phyloP scores from a whole-genome alignment of 257 asterid genomes.

The Datura wrightii region DNA sequence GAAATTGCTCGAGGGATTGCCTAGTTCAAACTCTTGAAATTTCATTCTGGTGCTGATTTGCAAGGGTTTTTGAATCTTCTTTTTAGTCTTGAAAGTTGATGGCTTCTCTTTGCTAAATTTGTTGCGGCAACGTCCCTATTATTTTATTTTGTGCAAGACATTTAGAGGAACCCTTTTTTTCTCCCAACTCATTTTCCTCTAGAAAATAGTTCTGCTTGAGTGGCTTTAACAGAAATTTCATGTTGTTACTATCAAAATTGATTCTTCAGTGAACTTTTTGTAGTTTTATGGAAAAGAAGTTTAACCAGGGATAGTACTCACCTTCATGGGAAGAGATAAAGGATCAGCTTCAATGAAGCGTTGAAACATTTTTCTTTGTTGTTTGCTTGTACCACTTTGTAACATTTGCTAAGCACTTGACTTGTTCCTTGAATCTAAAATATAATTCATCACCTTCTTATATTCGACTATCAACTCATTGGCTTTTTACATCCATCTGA shows the following conservation, averaged over 20 bases:
- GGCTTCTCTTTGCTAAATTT: neutral
- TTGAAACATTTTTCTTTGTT: neutral
- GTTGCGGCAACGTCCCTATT: neutral
- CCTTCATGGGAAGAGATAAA: neutral
- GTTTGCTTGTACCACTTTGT: neutral
- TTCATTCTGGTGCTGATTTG: neutral
- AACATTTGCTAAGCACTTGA: neutral
- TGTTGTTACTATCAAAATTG: neutral
- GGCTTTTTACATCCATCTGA: neutral
- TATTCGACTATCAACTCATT: neutral
- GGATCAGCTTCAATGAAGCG: neutral
- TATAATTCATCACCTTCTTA: neutral
- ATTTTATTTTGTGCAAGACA: neutral
- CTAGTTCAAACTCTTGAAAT: neutral
- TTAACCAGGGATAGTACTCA: neutral
- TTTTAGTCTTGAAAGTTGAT: neutral
- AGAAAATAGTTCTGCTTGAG: too few relatives aligned
- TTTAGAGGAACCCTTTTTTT: neutral
- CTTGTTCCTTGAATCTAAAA: neutral
- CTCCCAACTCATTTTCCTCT: neutral
- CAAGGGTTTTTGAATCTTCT: neutral
- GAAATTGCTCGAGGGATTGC: neutral
- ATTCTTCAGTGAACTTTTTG: neutral
- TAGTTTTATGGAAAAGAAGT: neutral
- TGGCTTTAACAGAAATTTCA: neutral